These are phyloP conservation scores for Hymenotorrendiella dingleyae DNA, from an alignment of 2,329 filamentous ascomycete species.

Conservation along the genomic window DNA sequence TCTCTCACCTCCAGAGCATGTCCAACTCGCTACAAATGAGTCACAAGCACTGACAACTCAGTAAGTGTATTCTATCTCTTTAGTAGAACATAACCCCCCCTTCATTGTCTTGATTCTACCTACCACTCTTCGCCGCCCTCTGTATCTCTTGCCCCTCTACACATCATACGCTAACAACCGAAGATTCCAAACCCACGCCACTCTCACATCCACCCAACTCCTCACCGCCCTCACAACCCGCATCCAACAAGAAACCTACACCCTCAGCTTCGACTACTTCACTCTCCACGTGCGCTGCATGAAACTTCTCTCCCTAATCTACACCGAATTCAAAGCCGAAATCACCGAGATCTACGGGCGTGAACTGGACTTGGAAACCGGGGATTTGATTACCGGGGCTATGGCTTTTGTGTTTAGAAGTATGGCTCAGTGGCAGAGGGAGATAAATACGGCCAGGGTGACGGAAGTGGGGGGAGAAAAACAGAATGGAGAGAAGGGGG, in stretches of 20 bases:
- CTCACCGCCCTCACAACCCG: slow-evolving; percentile 8
- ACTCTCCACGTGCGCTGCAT: slow-evolving; percentile 6
- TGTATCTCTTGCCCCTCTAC: too few relatives aligned
- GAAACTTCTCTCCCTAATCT: background rate
- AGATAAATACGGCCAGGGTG: too few relatives aligned
- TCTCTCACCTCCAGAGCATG: background rate
- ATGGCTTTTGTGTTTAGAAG: background rate
- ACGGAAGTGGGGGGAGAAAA: background rate
- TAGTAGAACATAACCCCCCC: too few relatives aligned
- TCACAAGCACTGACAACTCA: too few relatives aligned
- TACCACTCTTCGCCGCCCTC: too few relatives aligned
- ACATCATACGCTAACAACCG: background rate
- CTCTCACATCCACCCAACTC: slow-evolving; percentile 10
- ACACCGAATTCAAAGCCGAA: background rate
- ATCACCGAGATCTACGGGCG: background rate
- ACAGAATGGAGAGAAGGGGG: too few relatives aligned
- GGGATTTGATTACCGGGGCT: background rate
- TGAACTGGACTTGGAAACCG: background rate
- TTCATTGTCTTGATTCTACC: too few relatives aligned
- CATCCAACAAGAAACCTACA: slow-evolving; percentile 9
- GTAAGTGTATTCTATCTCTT: too few relatives aligned
- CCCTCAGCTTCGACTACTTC: slow-evolving; percentile 17
- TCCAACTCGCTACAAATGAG: too few relatives aligned
- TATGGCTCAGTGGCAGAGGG: too few relatives aligned
- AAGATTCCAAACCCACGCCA: slow-evolving; percentile 9